Evolutionary conservation across 352 stramenopile genomes (phyloP), one percentile per base, ranked within the genome.

Genomic region (Globisporangium irregulare): DNA sequence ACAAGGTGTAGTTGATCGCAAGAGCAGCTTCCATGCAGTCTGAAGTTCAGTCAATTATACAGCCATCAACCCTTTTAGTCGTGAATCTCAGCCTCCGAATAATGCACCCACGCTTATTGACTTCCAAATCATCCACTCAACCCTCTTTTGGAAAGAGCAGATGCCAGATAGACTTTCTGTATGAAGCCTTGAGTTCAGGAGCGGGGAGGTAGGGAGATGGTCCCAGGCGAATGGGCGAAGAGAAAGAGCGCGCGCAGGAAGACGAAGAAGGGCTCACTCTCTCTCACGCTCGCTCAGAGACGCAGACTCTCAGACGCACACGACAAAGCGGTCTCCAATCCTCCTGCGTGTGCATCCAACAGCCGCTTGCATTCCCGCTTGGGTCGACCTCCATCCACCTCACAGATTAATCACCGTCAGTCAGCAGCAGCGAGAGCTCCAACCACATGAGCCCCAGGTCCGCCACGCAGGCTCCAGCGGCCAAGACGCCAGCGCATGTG

Each of bases 401-500:
- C 32, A 15, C 57, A 62, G 57, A 59, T 12, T 38, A 60, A 43
- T 22, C 55, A 15, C 54, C 27, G 55, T 36, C 53, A 22, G 20
- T 14, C 24, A 36, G 25, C 50, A 56, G 53, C 20, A 60, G 24
- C 38, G 5, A 46, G 38, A 46, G 38, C 18, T 27, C 27, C 32
- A 43, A 36, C 20, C 56, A 51, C 43, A 65, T 55, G 59, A 65
- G 41, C 56, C 41, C 32, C 24, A 22, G 22, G 60, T 25, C 58
- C 38, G 59, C 64, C 0, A 65, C 43, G 4, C 43, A 32, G 29
- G n/a, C 22, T 10, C 12, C 25, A 9, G 27, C 22, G 22, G 58
- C 29, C 3, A 61, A 57, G 57, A 59, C 60, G n/a, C 60, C 60
- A 3, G 60, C 43, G n/a, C 41, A 51, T 22, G 46, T 66, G 14